Base-by-base conservation (phyloP, 441 rosid species). In the Populus hybrid region DNA sequence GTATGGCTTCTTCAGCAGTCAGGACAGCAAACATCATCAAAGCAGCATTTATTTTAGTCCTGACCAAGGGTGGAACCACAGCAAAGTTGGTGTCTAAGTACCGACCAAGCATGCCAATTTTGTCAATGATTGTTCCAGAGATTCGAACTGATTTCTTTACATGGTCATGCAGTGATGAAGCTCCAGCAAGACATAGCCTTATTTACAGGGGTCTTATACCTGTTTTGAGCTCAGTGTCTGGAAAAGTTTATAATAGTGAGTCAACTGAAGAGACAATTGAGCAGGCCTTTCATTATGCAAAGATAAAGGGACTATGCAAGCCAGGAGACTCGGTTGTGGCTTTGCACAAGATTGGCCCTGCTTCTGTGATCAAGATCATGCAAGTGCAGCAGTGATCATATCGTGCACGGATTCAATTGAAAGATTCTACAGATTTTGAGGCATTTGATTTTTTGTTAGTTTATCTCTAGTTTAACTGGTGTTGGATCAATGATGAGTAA, bases 141-240 rank as follows among this genome's bases (percentile, higher is more conserved):
- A 87, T 94, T 64, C 87, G 84, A 79, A 89, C 93, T 1, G 92
- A 92, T 81, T 86, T 81, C 23, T 92, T 95, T 36, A 95, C 89
- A 74, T 94, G 99, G 99, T 84, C 91, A 6, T 90, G 95, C 84
- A 91, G 97, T 68, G 90, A 92, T 30, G 99, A 89, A 79, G 76
- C 89, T 65, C 99, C 98, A 0, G 99, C 99, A 2, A 93, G 97
- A 85, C 98, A 95, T 77, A 91, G 98, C 82, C 93, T 95, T 40
- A 80, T 95, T 57, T 89, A 85, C 86, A 82, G 99, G 21, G 98
- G 98, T 24, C 46, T 95, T 74, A 81, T 94, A 78, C 98, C 98
- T 0, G 86, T 88, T 77, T 82, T 94, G 46, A 89, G 85, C 75
- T 91, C 91, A 14, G 97, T 94, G 3, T 88, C 95, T 2, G 90